Evolutionary conservation across 2,329 filamentous ascomycete genomes (phyloP).

Genomic region (Botrytis pseudocinerea): DNA sequence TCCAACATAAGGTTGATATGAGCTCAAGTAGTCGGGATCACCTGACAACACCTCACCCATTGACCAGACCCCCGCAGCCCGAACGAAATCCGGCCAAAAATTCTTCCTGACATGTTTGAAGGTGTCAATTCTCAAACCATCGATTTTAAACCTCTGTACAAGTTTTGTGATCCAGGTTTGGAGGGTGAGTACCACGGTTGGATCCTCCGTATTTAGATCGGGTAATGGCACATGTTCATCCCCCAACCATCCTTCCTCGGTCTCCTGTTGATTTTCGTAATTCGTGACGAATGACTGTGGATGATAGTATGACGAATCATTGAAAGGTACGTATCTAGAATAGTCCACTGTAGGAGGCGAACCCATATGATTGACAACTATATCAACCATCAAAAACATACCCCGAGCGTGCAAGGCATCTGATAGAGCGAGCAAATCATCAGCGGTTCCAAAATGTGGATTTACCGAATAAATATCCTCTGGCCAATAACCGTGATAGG

Average conservation of each 20-base stretch:
- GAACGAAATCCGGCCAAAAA: slow-evolving; percentile 56
- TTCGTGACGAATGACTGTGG: slow-evolving; percentile 34
- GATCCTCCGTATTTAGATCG: slow-evolving; percentile 31
- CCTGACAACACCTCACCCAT: slow-evolving; percentile 59
- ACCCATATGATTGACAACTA: slow-evolving; percentile 43
- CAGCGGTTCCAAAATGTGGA: slow-evolving; percentile 56
- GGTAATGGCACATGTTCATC: slow-evolving; percentile 15
- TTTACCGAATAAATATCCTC: slow-evolving; percentile 54
- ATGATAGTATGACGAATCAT: slow-evolving; percentile 42
- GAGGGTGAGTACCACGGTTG: slow-evolving; percentile 43
- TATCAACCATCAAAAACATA: slow-evolving; percentile 51
- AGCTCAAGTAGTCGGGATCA: slow-evolving; percentile 41
- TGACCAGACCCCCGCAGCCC: slow-evolving; percentile 56
- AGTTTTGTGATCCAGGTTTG: slow-evolving; percentile 42
- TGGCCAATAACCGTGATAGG: slow-evolving; percentile 49
- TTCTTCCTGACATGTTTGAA: slow-evolving; percentile 48
- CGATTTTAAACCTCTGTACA: slow-evolving; percentile 47
- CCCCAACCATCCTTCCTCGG: slow-evolving; percentile 22
- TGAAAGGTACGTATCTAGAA: slow-evolving; percentile 29
- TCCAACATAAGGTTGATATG: slow-evolving; percentile 53
- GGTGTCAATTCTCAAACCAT: slow-evolving; percentile 52
- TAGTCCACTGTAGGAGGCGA: slow-evolving; percentile 21
- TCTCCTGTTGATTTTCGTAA: slow-evolving; percentile 18
- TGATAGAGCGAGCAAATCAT: slow-evolving; percentile 59
- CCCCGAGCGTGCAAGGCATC: slow-evolving; percentile 54